Base-by-base conservation (phyloP, 2,329 filamentous ascomycete species). In the Neoscytalidium dimidiatum region DNA sequence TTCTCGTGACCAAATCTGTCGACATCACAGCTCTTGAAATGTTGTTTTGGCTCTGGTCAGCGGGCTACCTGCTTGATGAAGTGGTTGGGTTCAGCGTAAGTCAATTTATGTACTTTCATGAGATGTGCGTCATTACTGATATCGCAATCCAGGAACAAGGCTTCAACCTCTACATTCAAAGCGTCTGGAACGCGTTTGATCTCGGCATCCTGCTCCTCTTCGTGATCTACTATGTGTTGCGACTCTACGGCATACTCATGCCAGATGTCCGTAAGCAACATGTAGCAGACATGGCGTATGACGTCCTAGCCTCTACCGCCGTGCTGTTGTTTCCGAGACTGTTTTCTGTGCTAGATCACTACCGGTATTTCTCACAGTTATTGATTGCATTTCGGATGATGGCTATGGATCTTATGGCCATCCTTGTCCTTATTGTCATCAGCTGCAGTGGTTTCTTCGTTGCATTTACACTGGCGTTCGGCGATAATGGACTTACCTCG, bases 21-120 rank as follows among this genome's bases (percentile, higher is more conserved):
- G 85, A 89, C 61, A 97, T 98, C 71, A 96, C 92, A 1, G 86
- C 86, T 0, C 81, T 97, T 9, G 94, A 98, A 76, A 82, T 97
- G 17, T 77, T 97, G 13, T 97, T 98, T 78, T 98, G 94, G 94
- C 92, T 97, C 77, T 98, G 94, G 94, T 96, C 92, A 74, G 92
- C 92, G 28, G 94, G 94, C 0, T 97, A 96, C 77, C 96, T 97
- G 92, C 86, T 97, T 33, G 94, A 97, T 72, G 94, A 97, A 78
- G 86, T 98, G 23, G 93, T 97, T 19, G 94, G 94, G 11, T 97
- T 97, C 82, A 97, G 94, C 69, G 94, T 17, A 17, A 17, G 38
- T 41, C 14, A 14, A 5, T 17, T 17, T 17, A 4, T 41, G 4
- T 41, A 5, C 7, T 17, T 14, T n/a, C n/a, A 14, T 41, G 14